Base-by-base conservation (phyloP, 192 early-diverging fungal genomes). In the Glomus cerebriforme region DNA sequence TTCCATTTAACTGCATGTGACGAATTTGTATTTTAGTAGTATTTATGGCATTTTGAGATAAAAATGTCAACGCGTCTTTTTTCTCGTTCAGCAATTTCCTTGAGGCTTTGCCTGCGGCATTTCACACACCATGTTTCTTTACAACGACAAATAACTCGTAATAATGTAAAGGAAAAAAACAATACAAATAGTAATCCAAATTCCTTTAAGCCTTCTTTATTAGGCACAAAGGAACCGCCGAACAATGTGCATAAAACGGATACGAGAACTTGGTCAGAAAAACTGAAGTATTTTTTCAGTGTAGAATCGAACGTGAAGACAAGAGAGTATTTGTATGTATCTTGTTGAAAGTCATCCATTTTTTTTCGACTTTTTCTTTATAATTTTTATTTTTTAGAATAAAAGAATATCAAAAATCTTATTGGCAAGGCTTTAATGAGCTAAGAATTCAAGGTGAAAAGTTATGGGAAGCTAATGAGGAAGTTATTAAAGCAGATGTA, bases 391-490 rank as follows among this genome's bases (percentile, higher is more conserved):
- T 26, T 59, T 62, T 24, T 62, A 75, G 73, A 75, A 37, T 75
- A 31, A 62, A 59, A 62, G 32, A 75, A 62, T 75, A 62, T 39
- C 34, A 75, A 37, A 62, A 37, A 27, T 60, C 73, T n/a, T 75
- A 60, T 37, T 75, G 54, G 54, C 35, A 75, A 62, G 59, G 59
- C 59, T 75, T 75, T 27, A 37, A 37, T 75, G 58, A 75, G 26
- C 60, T 75, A 24, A 63, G 58, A 62, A 60, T 19, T 5, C 9
- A 39, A 29, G 73, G 73, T 39, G 59, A 60, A 60, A 75, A 75
- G 24, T 26, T 75, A 75, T 75, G 73, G 73, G 59, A 75, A 27
- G 73, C 73, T 59, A 26, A 35, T 62, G 10, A 29, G 22, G 54
- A 60, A 60, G 3, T 43, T 22, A 47, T 60, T 13, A 59, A 75